These are phyloP conservation scores for Saccharomyces pastorianus DNA, from an alignment of 1,139 yeast genomes.

Conservation along the genomic window DNA sequence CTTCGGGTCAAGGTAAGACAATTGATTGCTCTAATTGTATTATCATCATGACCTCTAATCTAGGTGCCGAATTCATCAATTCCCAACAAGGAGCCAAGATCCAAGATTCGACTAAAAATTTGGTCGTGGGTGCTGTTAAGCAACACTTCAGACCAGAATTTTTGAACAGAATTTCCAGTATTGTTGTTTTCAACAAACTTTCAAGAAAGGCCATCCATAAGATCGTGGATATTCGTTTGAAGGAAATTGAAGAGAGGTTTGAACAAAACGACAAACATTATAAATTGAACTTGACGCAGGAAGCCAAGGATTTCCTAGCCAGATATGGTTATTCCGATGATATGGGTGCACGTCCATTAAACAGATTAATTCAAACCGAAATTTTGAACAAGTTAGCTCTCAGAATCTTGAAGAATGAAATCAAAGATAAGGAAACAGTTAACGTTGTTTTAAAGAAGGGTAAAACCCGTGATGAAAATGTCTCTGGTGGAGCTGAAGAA, in stretches of 20 bases:
- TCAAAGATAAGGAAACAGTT: constrained; percentile 80
- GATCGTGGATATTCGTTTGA: constrained; percentile 77
- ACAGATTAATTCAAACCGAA: constrained; percentile 84
- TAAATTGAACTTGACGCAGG: constrained; percentile 57
- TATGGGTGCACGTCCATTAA: constrained; percentile 95
- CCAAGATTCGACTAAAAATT: constrained; percentile 56
- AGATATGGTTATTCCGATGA: constrained; percentile 84
- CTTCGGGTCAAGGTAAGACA: constrained; percentile 88
- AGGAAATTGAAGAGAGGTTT: constrained; percentile 80
- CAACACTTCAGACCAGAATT: constrained; percentile 96
- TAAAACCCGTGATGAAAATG: constrained; percentile 69
- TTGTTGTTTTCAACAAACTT: constrained; percentile 84
- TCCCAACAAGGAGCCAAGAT: constrained; percentile 59
- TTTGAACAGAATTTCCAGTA: constrained; percentile 88
- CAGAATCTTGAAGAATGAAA: constrained; percentile 74
- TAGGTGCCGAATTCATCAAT: constrained; percentile 87
- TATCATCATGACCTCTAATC: constrained; percentile 91
- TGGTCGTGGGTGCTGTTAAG: constrained; percentile 79
- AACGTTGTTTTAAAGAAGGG: constrained; percentile 50
- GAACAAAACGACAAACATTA: constrained; percentile 73
- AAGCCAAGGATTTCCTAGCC: constrained; percentile 74
- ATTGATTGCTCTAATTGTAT: constrained; percentile 89
- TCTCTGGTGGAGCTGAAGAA: constrained; percentile 44
- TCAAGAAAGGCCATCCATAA: constrained; percentile 86
- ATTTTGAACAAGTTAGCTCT: constrained; percentile 82